Percentiles rank a stretch among this genome's conserved stretches.
Conservation (phyloP, 805 yeast species). For the Millerozyma acaciae region DNA sequence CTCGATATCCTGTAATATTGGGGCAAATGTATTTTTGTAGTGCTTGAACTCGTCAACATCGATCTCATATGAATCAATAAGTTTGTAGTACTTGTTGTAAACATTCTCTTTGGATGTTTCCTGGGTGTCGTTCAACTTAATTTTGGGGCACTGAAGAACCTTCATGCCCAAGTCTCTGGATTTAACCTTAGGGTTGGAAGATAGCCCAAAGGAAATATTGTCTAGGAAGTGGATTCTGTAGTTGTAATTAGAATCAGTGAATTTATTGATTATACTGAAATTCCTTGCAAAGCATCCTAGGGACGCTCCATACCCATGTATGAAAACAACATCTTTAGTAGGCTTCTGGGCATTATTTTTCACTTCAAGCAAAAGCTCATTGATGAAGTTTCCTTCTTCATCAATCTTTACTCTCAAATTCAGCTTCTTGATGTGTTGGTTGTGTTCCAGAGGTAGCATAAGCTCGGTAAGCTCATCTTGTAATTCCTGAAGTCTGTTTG, state of each 20-base stretch:
- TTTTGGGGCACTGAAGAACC: slow-evolving; percentile 15
- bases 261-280: slow-evolving; percentile 36
- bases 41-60: slow-evolving; percentile 21
- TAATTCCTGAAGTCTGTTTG: slow-evolving; percentile 23
- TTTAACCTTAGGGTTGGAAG: slow-evolving; percentile 41
- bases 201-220: slow-evolving; percentile 48
- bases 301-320: slow-evolving; percentile 58
- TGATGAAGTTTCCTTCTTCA: slow-evolving; percentile 23
- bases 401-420: slow-evolving; percentile 20
- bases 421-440: slow-evolving; percentile 16
- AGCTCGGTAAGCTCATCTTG: slow-evolving; percentile 33
- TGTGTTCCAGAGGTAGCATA: slow-evolving; percentile 23
- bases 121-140: slow-evolving; percentile 23
- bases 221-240: slow-evolving; percentile 50
- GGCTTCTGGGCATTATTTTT: slow-evolving; percentile 18
- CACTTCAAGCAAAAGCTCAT: slow-evolving; percentile 32
- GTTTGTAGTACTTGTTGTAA: slow-evolving; percentile 37
- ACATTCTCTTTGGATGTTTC: slow-evolving; percentile 26
- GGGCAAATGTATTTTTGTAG: slow-evolving; percentile 33
- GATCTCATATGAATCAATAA: slow-evolving; percentile 32
- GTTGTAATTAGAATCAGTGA: slow-evolving; percentile 25
- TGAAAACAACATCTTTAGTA: slow-evolving; percentile 44
- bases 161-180: slow-evolving; percentile 15
- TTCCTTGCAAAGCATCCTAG: slow-evolving; percentile 55
- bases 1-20: slow-evolving; percentile 46